Evolutionary conservation across 345 rosid species (phyloP).

Genomic region (Laguncularia racemosa): DNA sequence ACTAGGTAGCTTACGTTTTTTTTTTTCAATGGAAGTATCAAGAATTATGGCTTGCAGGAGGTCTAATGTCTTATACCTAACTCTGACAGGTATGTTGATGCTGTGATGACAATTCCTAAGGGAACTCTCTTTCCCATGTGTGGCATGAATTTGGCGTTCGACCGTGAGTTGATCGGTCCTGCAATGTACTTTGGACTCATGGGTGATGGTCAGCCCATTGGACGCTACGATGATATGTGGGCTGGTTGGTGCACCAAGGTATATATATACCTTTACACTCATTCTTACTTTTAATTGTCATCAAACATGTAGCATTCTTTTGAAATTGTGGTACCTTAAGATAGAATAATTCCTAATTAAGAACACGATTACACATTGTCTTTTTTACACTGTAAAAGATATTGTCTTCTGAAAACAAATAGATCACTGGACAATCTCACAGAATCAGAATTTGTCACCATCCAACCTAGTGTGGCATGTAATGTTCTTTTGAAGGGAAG

Average conservation of each 20-base stretch:
- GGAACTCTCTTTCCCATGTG: slow-evolving; percentile 46
- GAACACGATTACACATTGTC: too few species aligned
- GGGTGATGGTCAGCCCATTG: slow-evolving; percentile 51
- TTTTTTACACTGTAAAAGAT: too few species aligned
- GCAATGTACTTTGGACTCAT: slow-evolving; percentile 49
- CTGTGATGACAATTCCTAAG: slow-evolving; percentile 41
- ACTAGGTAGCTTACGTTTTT: slow-evolving; percentile 19
- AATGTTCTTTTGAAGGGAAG: neutral
- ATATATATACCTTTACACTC: neutral
- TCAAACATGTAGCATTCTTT: too few species aligned
- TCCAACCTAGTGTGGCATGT: too few species aligned
- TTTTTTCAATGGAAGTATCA: neutral
- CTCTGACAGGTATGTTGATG: slow-evolving; percentile 33
- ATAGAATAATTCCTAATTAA: too few species aligned
- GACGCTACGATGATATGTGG: slow-evolving; percentile 50
- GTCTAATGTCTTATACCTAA: neutral
- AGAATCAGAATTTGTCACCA: too few species aligned
- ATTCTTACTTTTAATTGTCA: neutral
- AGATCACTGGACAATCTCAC: too few species aligned
- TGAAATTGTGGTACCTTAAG: too few species aligned
- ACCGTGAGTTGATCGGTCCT: slow-evolving; percentile 44
- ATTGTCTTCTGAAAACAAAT: too few species aligned
- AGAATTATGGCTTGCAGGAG: neutral
- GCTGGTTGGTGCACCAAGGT: slow-evolving; percentile 54
- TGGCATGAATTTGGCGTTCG: slow-evolving; percentile 38